A percentile compares a stretch with the other conserved stretches of the same genome.
phyloP scores from a whole-genome alignment of 2,329 filamentous ascomycete genomes.

The Trichophyton schoenleinii region DNA sequence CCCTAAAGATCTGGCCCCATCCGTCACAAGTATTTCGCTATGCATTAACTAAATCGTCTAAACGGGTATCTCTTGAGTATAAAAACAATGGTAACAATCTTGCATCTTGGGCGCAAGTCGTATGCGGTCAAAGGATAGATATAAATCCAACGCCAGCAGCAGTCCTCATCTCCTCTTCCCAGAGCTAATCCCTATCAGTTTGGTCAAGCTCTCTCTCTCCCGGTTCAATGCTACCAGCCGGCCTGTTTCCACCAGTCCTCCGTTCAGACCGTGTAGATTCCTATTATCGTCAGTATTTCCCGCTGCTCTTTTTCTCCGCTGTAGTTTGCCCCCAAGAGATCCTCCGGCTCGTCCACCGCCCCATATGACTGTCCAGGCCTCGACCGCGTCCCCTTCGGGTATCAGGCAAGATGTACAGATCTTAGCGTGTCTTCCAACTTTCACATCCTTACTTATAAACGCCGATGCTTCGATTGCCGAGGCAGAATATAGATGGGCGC shows the following conservation, averaged over 20 bases:
- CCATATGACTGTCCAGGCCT: constrained; percentile 58
- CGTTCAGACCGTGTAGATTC: constrained; percentile 10
- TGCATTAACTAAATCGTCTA: neutral
- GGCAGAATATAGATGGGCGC: constrained; percentile 28
- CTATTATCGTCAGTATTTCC: constrained; percentile 18
- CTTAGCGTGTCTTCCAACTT: constrained; percentile 48
- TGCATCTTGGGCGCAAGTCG: neutral
- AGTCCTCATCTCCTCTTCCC: constrained; percentile 5
- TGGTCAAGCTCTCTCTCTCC: constrained; percentile 55
- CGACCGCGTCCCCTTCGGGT: constrained; percentile 44
- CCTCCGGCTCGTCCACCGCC: constrained; percentile 40
- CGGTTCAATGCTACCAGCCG: constrained; percentile 52
- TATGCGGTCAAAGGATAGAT: neutral
- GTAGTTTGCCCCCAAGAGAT: constrained; percentile 18
- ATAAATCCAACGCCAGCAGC: neutral
- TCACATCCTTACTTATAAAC: constrained; percentile 23
- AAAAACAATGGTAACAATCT: neutral
- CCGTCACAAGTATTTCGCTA: neutral
- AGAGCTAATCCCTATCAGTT: constrained; percentile 41
- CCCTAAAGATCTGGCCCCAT: neutral
- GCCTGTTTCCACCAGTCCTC: constrained; percentile 44
- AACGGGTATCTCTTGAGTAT: neutral
- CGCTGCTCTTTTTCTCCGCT: constrained; percentile 24
- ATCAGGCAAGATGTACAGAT: constrained; percentile 54
- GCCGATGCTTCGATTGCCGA: constrained; percentile 36